Base-by-base conservation (phyloP, 225 moss, liverwort and hornwort genomes). In the Asterella californica region DNA sequence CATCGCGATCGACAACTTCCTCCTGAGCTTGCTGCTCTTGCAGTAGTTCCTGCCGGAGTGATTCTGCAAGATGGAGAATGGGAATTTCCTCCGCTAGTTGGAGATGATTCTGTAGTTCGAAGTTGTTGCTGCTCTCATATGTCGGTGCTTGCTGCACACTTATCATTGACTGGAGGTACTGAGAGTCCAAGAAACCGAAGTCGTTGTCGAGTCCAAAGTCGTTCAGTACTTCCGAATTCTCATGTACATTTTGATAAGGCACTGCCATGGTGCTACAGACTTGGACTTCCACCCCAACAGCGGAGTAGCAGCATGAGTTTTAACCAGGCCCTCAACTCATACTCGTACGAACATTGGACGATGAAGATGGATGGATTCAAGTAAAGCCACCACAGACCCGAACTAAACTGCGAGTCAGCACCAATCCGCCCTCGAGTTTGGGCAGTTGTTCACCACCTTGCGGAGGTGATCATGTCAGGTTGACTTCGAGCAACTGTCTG, bases 41-140 rank as follows among this genome's bases (percentile, higher is more conserved):
- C 5, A 61, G 4, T 25, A 27, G 22, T 52, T 17, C 52, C 25
- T 62, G 61, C 8, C 27, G 61, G 8, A 29, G 61, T 24, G 27
- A 24, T 67, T 67, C 67, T 36, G 30, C 22, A 33, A 67, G 34
- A 4, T 67, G 67, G 15, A 36, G 67, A 34, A 67, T 32, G 32
- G 34, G 67, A 11, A 29, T 27, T 36, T 29, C 6, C 14, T 34
- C n/a, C 30, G 12, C n/a, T 67, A 27, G 67, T 29, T 36, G 67
- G 67, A 67, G 67, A 67, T n/a, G 34, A n/a, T 67, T 27, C 33
- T 67, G 67, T 67, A 34, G 29, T 67, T 67, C 67, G 61, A 62
- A 62, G 27, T 42, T 62, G 19, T 62, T n/a, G 61, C 25, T 62
- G 61, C 32, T 33, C 67, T 27, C 67, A 18, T 34, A 36, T 36